phyloP scores from a whole-genome alignment of 2,329 filamentous ascomycete genomes.

The Penicillium sp. region DNA sequence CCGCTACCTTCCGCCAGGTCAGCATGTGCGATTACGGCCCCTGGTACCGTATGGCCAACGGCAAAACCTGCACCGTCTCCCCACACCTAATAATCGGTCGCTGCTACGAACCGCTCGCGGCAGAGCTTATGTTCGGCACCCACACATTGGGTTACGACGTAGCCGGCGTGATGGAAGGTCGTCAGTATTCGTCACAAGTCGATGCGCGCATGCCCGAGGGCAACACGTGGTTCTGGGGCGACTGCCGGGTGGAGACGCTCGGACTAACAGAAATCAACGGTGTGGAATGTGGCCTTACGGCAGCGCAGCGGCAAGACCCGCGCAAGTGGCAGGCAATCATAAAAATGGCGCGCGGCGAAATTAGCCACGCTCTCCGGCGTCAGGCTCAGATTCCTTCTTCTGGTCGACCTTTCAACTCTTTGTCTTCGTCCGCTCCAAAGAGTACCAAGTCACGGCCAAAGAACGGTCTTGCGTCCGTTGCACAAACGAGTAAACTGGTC shows the following conservation, averaged over 20 bases:
- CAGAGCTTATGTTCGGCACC: constrained; percentile 39
- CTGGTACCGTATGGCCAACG: constrained; percentile 46
- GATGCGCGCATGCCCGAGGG: constrained; percentile 43
- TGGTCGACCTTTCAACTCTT: neutral
- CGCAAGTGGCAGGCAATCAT: constrained; percentile 42
- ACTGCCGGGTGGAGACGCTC: constrained; percentile 48
- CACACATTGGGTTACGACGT: constrained; percentile 40
- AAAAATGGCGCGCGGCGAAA: constrained; percentile 36
- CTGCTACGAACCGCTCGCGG: constrained; percentile 45
- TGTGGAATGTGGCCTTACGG: constrained; percentile 42
- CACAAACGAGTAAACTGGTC: constrained; percentile 35
- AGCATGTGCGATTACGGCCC: constrained; percentile 41
- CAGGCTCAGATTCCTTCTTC: constrained; percentile 22
- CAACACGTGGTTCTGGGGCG: constrained; percentile 50
- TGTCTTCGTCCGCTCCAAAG: neutral
- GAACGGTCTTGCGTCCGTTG: constrained; percentile 24
- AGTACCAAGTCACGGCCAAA: neutral
- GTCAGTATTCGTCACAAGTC: constrained; percentile 39
- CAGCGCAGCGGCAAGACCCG: constrained; percentile 37
- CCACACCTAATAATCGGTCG: constrained; percentile 48
- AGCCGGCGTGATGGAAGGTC: constrained; percentile 38
- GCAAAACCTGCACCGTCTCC: constrained; percentile 40
- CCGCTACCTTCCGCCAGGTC: constrained; percentile 30
- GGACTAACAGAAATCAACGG: constrained; percentile 50
- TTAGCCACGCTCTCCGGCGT: constrained; percentile 17